Evolutionary conservation across 1,284 basidiomycete genomes (phyloP).

Genomic region (Puccinia polysora): DNA sequence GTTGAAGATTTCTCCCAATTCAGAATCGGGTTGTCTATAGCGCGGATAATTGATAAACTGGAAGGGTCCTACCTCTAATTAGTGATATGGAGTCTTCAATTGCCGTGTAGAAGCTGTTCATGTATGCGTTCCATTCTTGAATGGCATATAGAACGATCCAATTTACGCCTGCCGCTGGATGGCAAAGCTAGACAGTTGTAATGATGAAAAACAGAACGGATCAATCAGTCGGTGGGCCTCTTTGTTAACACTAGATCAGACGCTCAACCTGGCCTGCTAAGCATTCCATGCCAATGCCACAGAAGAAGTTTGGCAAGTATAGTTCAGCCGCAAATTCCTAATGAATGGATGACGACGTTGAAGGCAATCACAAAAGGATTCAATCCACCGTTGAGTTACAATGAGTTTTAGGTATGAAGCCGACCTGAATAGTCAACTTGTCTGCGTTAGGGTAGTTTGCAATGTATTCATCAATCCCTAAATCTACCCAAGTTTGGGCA

Average conservation of each 20-base stretch:
- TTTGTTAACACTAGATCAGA: background rate
- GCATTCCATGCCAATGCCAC: slow-evolving; percentile 24
- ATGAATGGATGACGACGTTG: background rate
- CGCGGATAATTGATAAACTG: background rate
- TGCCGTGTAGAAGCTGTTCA: slow-evolving; percentile 39
- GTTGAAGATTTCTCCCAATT: background rate
- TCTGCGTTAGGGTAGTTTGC: slow-evolving; percentile 26
- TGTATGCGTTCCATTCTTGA: slow-evolving; percentile 44
- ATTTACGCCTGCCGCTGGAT: slow-evolving; percentile 37
- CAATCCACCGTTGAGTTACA: background rate
- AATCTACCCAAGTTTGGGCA: slow-evolving; percentile 28
- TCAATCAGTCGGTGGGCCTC: background rate
- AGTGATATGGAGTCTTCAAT: slow-evolving; percentile 26
- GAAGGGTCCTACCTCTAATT: slow-evolving; percentile 30
- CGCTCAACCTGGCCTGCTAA: slow-evolving; percentile 12
- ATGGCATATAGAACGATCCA: slow-evolving; percentile 42
- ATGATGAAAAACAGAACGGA: too few species aligned
- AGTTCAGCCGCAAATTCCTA: slow-evolving; percentile 29
- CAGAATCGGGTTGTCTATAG: background rate
- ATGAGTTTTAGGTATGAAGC: background rate
- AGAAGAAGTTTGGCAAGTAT: slow-evolving; percentile 23
- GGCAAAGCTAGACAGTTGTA: slow-evolving; percentile 25
- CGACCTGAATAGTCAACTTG: slow-evolving; percentile 19
- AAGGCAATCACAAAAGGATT: background rate
- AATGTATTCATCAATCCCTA: slow-evolving; percentile 24